Evolutionary conservation across 345 rosid genomes (phyloP).

Genomic region (Raphanus sativus): DNA sequence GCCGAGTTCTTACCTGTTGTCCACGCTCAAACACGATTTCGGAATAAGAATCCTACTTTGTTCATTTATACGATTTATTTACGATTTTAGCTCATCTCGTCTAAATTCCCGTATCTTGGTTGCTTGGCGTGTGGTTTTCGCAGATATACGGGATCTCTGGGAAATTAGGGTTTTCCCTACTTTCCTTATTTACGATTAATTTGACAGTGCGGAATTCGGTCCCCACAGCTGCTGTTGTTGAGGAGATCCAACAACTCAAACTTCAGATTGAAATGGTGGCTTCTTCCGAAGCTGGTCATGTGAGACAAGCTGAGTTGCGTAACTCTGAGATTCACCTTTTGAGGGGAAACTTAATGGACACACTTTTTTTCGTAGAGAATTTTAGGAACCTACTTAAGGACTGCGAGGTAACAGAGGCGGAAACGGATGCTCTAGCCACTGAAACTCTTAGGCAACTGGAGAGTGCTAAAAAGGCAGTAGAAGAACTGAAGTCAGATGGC

Average conservation of each 20-base stretch:
- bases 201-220: too few species aligned
- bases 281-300: conserved; percentile 59
- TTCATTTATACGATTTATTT: too few species aligned
- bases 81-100: too few species aligned
- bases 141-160: too few species aligned
- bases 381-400: conserved; percentile 72
- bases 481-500: conserved; percentile 57
- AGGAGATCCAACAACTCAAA: conserved; percentile 65
- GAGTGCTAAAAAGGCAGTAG: conserved; percentile 63
- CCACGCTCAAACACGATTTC: too few species aligned
- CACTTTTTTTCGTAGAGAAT: conserved; percentile 63
- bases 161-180: too few species aligned
- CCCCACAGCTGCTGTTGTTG: conserved; percentile 46
- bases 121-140: too few species aligned
- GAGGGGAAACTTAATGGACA: conserved; percentile 64
- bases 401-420: conserved; percentile 71
- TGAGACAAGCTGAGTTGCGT: conserved; percentile 51
- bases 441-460: conserved; percentile 75
- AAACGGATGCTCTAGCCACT: conserved; percentile 66
- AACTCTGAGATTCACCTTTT: conserved; percentile 59
- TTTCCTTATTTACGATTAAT: too few species aligned
- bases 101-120: too few species aligned
- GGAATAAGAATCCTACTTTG: too few species aligned
- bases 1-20: too few species aligned
- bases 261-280: conserved; percentile 37